Evolutionary conservation across 2,329 filamentous ascomycete species (phyloP), one percentile per base, ranked within the genome.

Genomic region (Lachnellula hyalina): DNA sequence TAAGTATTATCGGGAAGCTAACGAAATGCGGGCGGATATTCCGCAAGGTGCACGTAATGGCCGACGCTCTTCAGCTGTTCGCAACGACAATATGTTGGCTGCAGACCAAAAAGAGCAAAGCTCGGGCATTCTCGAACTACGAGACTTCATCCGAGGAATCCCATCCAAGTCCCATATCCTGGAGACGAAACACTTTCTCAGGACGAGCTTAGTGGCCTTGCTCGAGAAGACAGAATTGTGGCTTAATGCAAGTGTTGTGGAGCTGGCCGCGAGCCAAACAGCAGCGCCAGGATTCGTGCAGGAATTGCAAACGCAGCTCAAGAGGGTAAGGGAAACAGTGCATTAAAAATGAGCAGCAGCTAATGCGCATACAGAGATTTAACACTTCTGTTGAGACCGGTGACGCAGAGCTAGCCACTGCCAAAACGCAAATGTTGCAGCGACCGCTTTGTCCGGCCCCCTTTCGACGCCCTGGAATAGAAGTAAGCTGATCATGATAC

Each of bases 171-270:
- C 56, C 25, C 54, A 56, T 41, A 56, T 49, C 25, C 44, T 40
- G 34, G 56, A 59, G 47, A 59, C 54, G 5, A 59, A 51, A 51
- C 56, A 59, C 44, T 56, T 54, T 47, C 47, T 59, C 3, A 32
- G 56, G n/a, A 53, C 50, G 21, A 19, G 47, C 40, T 14, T 58
- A 5, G 32, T 58, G 3, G 44, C 47, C 21, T 42, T 59, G 14
- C 15, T 59, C 46, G 42, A 59, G 25, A 50, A 56, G 41, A 51
- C 41, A 45, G 48, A 51, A n/a, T 21, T 59, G 40, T 59, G 51
- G 54, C 55, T 56, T n/a, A 57, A 54, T 47, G 54, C 56, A 1
- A 53, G 42, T 25, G 48, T 52, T 34, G 34, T 23, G 12, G 47
- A 12, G 15, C 42, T 49, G 38, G 54, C 41, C 11, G 54, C 50